phyloP scores from a whole-genome alignment of 2,329 filamentous ascomycete genomes.

The Aspergillus fischeri region DNA sequence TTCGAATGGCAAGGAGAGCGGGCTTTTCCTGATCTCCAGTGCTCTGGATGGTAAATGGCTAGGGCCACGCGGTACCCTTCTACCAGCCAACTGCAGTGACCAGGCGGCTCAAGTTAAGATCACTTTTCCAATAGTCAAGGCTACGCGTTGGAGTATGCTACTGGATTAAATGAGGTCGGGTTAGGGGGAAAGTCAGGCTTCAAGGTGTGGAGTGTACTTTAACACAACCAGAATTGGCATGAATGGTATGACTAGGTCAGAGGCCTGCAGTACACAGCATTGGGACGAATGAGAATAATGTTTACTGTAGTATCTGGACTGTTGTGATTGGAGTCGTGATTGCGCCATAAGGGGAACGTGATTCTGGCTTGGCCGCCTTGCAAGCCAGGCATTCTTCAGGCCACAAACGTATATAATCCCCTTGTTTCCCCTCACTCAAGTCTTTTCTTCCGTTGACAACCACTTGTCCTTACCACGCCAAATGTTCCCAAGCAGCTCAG shows the following conservation, averaged over 20 bases:
- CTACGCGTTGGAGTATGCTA: slow-evolving; percentile 29
- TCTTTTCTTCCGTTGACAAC: not conserved
- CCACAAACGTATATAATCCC: not conserved
- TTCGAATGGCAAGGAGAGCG: slow-evolving; percentile 26
- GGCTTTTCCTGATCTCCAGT: slow-evolving; percentile 39
- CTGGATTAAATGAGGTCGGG: slow-evolving; percentile 7
- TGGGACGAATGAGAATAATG: no score
- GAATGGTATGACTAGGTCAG: not conserved
- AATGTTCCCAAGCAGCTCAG: not conserved
- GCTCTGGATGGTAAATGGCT: slow-evolving; percentile 41
- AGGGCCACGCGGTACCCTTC: slow-evolving; percentile 19
- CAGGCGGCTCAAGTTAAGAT: slow-evolving; percentile 29
- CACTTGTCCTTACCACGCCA: not conserved
- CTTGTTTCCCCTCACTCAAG: not conserved
- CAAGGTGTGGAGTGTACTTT: slow-evolving; percentile 32
- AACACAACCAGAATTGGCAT: slow-evolving; percentile 16
- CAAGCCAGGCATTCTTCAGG: not conserved
- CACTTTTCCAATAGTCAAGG: slow-evolving; percentile 32
- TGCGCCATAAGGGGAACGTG: not conserved
- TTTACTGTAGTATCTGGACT: no score
- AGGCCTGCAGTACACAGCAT: not conserved
- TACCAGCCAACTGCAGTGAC: slow-evolving; percentile 10
- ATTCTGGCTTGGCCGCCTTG: not conserved
- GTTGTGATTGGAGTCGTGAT: not conserved
- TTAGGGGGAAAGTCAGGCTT: slow-evolving; percentile 16